Percentiles rank a stretch among this genome's conserved stretches.
These are phyloP conservation scores for Malus sieversii DNA, from an alignment of 306 rosid genomes.

Conservation along the genomic window DNA sequence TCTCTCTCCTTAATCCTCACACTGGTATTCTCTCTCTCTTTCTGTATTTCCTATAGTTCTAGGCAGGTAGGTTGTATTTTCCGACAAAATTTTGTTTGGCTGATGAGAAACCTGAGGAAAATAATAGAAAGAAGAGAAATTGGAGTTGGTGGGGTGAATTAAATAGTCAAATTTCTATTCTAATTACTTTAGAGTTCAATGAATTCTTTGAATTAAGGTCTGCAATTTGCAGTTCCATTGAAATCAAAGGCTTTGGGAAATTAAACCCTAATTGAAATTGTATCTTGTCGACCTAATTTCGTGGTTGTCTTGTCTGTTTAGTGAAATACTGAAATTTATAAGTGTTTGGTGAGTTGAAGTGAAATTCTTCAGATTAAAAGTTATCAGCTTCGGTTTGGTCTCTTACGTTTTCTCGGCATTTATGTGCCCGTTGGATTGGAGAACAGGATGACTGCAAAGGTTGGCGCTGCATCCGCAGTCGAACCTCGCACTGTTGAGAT, in stretches of 20 bases:
- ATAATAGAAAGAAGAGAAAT: not conserved
- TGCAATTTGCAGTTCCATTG: not conserved
- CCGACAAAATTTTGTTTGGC: not conserved
- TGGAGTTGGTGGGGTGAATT: not conserved
- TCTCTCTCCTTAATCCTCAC: not conserved
- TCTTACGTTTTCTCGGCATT: no score
- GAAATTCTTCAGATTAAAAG: no score
- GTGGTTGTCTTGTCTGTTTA: not conserved
- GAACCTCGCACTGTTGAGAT: slow-evolving; percentile 30
- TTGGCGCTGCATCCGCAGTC: slow-evolving; percentile 26
- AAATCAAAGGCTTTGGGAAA: not conserved
- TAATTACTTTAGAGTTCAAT: not conserved
- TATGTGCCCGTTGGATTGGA: not conserved
- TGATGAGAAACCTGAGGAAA: not conserved
- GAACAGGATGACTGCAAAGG: slow-evolving; percentile 40
- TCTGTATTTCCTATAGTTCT: not conserved
- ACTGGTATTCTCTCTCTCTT: not conserved
- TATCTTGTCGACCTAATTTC: not conserved
- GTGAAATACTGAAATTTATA: no score
- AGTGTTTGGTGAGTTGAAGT: no score
- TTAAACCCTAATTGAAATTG: not conserved
- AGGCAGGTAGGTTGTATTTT: not conserved
- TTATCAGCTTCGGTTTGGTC: no score
- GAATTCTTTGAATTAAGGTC: not conserved
- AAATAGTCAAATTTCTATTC: not conserved